A percentile compares a stretch with the other conserved stretches of the same genome.
Conservation (phyloP, 2,329 filamentous ascomycete species). For the Waltergamsia citrina region DNA sequence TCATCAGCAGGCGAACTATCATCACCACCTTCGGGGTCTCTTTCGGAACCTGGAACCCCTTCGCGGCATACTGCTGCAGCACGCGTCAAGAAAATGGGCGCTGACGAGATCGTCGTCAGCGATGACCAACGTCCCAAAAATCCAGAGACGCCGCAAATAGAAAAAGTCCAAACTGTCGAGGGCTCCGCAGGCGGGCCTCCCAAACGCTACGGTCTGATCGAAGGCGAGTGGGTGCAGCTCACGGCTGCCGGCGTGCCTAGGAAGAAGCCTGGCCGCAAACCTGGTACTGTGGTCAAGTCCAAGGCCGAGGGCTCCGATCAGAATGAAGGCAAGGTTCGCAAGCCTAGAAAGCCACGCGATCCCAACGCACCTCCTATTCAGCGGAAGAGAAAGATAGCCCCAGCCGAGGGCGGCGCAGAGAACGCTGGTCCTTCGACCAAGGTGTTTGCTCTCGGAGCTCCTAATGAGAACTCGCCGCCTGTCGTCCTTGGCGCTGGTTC, state of each 20-base stretch:
- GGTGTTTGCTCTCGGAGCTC: slow-evolving; percentile 3
- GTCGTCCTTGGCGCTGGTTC: neutral
- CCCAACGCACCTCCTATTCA: slow-evolving; percentile 45
- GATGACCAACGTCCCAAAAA: slow-evolving; percentile 17
- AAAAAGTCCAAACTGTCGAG: slow-evolving; percentile 4
- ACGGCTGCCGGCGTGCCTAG: slow-evolving; percentile 49
- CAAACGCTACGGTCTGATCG: slow-evolving; percentile 22
- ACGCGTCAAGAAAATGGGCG: slow-evolving; percentile 18
- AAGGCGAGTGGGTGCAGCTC: slow-evolving; percentile 34
- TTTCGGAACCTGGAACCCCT: slow-evolving; percentile 39
- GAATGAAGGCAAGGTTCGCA: slow-evolving; percentile 39
- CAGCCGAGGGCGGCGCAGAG: slow-evolving; percentile 20
- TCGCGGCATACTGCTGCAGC: slow-evolving; percentile 20
- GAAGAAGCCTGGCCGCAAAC: slow-evolving; percentile 58
- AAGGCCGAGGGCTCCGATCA: slow-evolving; percentile 16
- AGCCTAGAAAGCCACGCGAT: slow-evolving; percentile 47
- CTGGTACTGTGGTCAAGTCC: slow-evolving; percentile 43
- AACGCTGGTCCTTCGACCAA: slow-evolving; percentile 12
- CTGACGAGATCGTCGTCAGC: slow-evolving; percentile 41
- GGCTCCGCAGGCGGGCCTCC: slow-evolving; percentile 13
- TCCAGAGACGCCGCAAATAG: neutral
- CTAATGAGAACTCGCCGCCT: no score
- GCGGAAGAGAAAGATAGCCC: slow-evolving; percentile 43
- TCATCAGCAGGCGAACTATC: slow-evolving; percentile 40
- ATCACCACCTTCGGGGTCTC: slow-evolving; percentile 39